Base-by-base conservation (phyloP, 1,284 basidiomycete genomes). In the Ceratobasidium sp. region DNA sequence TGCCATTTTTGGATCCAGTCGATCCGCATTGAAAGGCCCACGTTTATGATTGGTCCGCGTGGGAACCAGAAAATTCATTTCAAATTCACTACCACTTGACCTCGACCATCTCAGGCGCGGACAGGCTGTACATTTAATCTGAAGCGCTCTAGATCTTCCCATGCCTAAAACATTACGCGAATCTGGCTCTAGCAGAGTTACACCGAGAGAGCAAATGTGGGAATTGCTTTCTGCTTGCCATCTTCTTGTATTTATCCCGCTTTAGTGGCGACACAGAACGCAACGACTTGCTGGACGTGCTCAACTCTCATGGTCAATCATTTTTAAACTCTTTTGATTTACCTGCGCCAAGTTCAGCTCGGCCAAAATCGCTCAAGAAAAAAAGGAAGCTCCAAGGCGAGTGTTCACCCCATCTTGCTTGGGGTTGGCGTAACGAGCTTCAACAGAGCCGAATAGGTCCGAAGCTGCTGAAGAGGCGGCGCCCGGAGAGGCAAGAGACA, bases 321-420 rank as follows among this genome's bases (percentile, higher is more conserved):
- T 74, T 74, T 54, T 40, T 74, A 19, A 43, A 11, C 61, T 74
- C 70, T 40, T 74, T 74, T 54, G 70, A 74, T 17, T 9, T 74
- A 9, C 57, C 57, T 44, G 46, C 13, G 13, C 34, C 70, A 19
- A 37, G 19, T n/a, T 29, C 59, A 25, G n/a, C 44, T 8, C 57
- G 22, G 40, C 43, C 25, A 51, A 74, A 74, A 25, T 8, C 9
- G 17, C 62, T 57, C 19, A 74, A 74, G 40, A 74, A 74, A 22
- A 62, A 54, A n/a, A 74, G 49, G 19, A 74, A 64, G 22, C 15
- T 74, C 52, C 70, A 54, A 74, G 70, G 70, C 46, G 40, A 43
- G 22, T 19, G 25, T 7, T 32, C 22, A 32, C 51, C 44, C 34
- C 2, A 44, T 25, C 13, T 9, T n/a, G 25, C n/a, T 19, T 44